These are phyloP conservation scores for Tolypocladium album DNA, from an alignment of 2,329 filamentous ascomycete species.

Conservation along the genomic window DNA sequence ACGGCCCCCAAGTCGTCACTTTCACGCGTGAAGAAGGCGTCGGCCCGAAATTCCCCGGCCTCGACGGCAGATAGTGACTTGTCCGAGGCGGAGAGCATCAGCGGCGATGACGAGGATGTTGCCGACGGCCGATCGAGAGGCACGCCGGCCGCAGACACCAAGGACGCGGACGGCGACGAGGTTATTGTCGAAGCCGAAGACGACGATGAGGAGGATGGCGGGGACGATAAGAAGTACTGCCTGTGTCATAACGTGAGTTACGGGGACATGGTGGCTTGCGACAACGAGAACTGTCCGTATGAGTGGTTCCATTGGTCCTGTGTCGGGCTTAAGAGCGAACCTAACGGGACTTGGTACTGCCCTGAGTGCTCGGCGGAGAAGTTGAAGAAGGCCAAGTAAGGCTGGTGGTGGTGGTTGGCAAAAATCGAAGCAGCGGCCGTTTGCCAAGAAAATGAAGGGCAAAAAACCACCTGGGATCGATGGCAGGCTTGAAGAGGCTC, in stretches of 20 bases:
- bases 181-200: slow-evolving; percentile 41
- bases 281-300: slow-evolving; percentile 69
- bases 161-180: slow-evolving; percentile 38
- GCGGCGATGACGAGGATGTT: slow-evolving; percentile 39
- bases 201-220: slow-evolving; percentile 57
- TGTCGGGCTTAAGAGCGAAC: slow-evolving; percentile 57
- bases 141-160: slow-evolving; percentile 21
- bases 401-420: background rate
- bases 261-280: slow-evolving; percentile 82
- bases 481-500: background rate
- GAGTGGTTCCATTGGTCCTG: slow-evolving; percentile 86
- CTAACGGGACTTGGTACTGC: slow-evolving; percentile 58
- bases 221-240: slow-evolving; percentile 74
- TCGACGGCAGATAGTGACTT: slow-evolving; percentile 55
- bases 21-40: slow-evolving; percentile 49
- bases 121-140: slow-evolving; percentile 19
- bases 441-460: background rate
- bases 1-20: slow-evolving; percentile 47
- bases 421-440: background rate
- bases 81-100: slow-evolving; percentile 49
- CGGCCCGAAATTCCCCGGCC: slow-evolving; percentile 49
- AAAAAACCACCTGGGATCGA: background rate
- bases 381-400: slow-evolving; percentile 27
- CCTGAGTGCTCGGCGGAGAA: slow-evolving; percentile 47
- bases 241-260: slow-evolving; percentile 75